Evolutionary conservation across 208 protist species (phyloP).

Genomic region (Trypanosoma cruzi): DNA sequence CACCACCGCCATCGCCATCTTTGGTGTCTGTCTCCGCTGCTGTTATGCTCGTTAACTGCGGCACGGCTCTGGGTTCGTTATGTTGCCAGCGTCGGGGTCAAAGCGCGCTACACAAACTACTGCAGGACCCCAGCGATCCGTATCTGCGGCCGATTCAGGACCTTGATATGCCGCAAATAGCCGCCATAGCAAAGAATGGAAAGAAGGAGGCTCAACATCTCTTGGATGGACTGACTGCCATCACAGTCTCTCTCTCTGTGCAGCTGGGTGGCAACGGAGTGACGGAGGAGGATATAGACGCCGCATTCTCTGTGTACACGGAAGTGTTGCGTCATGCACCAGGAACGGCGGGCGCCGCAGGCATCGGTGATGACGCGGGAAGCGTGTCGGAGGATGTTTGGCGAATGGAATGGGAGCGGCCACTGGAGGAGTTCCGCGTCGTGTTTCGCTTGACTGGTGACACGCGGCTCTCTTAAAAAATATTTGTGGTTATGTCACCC

Average conservation of each 20-base stretch:
- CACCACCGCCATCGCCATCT: background rate
- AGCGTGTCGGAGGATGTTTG: conserved; percentile 31
- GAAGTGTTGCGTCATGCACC: conserved; percentile 25
- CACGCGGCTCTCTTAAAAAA: conserved; percentile 26
- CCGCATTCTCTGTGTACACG: conserved; percentile 42
- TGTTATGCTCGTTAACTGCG: background rate
- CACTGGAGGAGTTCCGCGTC: conserved; percentile 51
- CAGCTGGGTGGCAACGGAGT: conserved; percentile 33
- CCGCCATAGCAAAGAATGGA: conserved; percentile 32
- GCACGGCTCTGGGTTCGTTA: background rate
- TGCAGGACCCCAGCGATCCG: conserved; percentile 51
- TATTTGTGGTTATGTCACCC: background rate
- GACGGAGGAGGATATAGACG: conserved; percentile 38
- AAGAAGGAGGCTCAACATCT: conserved; percentile 33
- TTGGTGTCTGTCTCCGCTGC: conserved; percentile 2
- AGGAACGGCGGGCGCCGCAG: background rate
- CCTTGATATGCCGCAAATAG: conserved; percentile 52
- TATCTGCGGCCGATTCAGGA: conserved; percentile 54
- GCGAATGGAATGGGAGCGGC: conserved; percentile 44
- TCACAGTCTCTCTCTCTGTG: conserved; percentile 52
- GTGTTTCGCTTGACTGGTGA: conserved; percentile 43
- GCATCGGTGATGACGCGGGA: background rate
- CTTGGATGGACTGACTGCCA: conserved; percentile 59
- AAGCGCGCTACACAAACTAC: conserved; percentile 48
- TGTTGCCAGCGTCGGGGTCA: conserved; percentile 28